A percentile compares a stretch with the other conserved stretches of the same genome.
These are phyloP conservation scores for Rhodotorula paludigena DNA, from an alignment of 768 basidiomycete species.

Conservation along the genomic window DNA sequence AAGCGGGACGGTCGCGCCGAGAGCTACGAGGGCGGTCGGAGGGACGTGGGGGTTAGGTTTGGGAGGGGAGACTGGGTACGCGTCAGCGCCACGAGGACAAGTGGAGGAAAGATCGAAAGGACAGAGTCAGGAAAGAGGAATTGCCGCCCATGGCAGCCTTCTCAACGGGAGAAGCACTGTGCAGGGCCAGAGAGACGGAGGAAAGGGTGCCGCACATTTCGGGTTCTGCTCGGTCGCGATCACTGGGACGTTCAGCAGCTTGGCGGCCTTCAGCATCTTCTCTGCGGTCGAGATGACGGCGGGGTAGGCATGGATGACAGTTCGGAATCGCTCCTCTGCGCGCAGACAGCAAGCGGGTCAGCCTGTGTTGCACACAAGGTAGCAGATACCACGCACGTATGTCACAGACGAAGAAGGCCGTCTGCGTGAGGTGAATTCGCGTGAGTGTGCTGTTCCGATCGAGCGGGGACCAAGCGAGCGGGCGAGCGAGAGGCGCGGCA, in stretches of 20 bases:
- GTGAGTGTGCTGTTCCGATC: not conserved
- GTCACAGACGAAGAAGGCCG: constrained; percentile 76
- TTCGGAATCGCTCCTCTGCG: constrained; percentile 40
- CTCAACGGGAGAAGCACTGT: too few relatives aligned
- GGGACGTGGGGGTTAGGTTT: not conserved
- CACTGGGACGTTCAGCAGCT: constrained; percentile 66
- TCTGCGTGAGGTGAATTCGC: constrained; percentile 1
- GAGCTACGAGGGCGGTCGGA: constrained; percentile 50
- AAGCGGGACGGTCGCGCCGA: constrained; percentile 65
- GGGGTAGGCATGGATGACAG: constrained; percentile 64
- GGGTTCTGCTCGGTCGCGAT: constrained; percentile 81
- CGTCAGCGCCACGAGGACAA: constrained; percentile 8
- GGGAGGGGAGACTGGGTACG: not conserved
- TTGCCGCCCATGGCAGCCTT: too few relatives aligned
- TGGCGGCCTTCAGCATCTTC: constrained; percentile 55
- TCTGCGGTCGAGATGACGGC: constrained; percentile 62
- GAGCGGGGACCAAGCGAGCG: not conserved
- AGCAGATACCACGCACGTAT: constrained; percentile 62
- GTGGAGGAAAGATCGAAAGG: constrained; percentile 4
- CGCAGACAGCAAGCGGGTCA: constrained; percentile 45
- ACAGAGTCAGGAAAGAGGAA: too few relatives aligned
- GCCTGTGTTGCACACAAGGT: not conserved
- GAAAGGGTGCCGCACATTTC: constrained; percentile 55
- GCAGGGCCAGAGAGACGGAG: not conserved
- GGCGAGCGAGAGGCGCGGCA: not conserved